Percentiles rank a stretch among this genome's conserved stretches.
These are phyloP conservation scores for Leucaena leucocephala DNA, from an alignment of 306 rosid species.

Conservation along the genomic window DNA sequence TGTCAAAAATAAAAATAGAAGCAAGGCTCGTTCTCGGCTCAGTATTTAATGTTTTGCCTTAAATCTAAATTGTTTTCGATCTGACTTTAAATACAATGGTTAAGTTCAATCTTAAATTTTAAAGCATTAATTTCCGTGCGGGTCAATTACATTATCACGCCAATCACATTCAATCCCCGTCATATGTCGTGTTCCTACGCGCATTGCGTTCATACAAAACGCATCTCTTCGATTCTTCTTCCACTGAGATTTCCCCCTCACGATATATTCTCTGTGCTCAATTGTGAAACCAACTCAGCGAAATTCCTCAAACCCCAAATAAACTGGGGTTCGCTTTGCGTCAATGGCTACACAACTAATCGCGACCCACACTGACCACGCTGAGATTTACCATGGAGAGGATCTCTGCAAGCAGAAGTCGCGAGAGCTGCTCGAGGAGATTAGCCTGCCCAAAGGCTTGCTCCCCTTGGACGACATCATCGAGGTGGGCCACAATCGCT, in stretches of 20 bases:
- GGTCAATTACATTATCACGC: neutral
- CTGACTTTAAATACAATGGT: neutral
- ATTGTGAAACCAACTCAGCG: neutral
- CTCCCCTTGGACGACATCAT: constrained; percentile 60
- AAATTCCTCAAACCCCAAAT: neutral
- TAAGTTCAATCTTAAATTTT: too few relatives aligned
- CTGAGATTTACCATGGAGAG: constrained; percentile 64
- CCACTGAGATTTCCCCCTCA: neutral
- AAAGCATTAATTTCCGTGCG: neutral
- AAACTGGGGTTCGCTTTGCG: neutral
- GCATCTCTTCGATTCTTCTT: neutral
- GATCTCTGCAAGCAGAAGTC: constrained; percentile 60
- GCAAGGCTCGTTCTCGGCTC: too few relatives aligned
- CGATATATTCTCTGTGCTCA: neutral
- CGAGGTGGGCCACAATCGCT: constrained; percentile 63
- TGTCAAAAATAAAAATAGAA: too few relatives aligned
- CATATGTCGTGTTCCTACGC: neutral
- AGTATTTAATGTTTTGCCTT: neutral
- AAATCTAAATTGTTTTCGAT: neutral
- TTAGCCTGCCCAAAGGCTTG: constrained; percentile 60
- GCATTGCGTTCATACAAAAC: neutral
- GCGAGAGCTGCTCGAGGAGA: constrained; percentile 44
- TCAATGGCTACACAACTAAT: constrained; percentile 46
- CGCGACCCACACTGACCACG: constrained; percentile 42
- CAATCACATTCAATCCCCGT: neutral